Evolutionary conservation across 257 asterid species (phyloP), one percentile per base, ranked within the genome.

Genomic region (Nicotiana sylvestris): DNA sequence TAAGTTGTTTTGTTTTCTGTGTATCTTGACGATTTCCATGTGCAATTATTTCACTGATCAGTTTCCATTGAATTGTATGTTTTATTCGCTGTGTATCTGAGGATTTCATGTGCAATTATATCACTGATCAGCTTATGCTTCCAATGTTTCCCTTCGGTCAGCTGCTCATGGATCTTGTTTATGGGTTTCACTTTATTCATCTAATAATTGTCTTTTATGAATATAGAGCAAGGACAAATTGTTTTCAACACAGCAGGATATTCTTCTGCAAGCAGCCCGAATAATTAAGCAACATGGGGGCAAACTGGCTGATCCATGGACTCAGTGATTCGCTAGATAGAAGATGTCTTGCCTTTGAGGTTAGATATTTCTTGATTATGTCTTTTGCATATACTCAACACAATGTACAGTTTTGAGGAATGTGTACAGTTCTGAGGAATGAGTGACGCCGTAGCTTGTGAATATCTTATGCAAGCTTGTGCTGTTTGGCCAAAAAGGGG

Each of bases 221-320:
- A 77, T 90, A 64, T 55, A 95, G 99, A 89, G 88, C 88, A 92
- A 92, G 84, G 96, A 91, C 46, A 77, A 83, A 49, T 65, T 83
- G 66, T 82, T 83, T 43, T 82, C 86, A 4, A 85, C 92, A 7
- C 94, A 89, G 86, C 97, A 96, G 82, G 92, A 89, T 78, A 87
- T 96, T 86, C 97, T 96, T 84, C 90, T 94, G 64, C 90, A 89
- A 66, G 90, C 98, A 29, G 97, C 88, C 57, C 87, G 89, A 80
- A 92, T 94, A 76, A 90, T 96, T 90, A 90, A 90, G 86, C 76
- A 85, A 78, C 95, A 93, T 35, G 98, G 97, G 39, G 99, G 88
- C 33, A 83, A 76, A 74, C 88, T 96, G 4, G 95, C 96, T n/a
- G 87, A 87, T 74, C 88, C 90, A 13, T 68, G 80, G 64, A 74